Evolutionary conservation across 1,284 basidiomycete species (phyloP).

Genomic region (Moesziomyces globuligerus): DNA sequence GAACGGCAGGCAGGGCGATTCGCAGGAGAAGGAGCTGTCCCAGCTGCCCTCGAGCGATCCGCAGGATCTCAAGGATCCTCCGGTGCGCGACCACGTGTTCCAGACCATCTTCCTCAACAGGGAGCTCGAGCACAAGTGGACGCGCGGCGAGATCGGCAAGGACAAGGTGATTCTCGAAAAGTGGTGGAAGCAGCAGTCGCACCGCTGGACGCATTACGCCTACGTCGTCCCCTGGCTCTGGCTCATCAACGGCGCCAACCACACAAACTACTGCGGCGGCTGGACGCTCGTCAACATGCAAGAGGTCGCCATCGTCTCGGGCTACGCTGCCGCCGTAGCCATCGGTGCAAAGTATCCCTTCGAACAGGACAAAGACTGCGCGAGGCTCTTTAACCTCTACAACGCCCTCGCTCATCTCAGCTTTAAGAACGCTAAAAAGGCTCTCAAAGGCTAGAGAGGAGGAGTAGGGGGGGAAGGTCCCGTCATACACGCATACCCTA

Average conservation of each 20-base stretch:
- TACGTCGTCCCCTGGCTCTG: constrained; percentile 74
- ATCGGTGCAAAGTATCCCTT: constrained; percentile 72
- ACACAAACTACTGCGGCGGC: constrained; percentile 68
- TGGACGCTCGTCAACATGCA: constrained; percentile 72
- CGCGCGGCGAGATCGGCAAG: constrained; percentile 71
- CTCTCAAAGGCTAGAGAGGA: constrained; percentile 24
- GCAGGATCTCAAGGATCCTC: constrained; percentile 46
- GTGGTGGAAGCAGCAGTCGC: constrained; percentile 76
- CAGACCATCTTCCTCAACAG: constrained; percentile 76
- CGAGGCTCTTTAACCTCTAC: constrained; percentile 71
- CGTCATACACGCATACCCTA: constrained; percentile 9
- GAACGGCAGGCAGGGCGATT: constrained; percentile 41
- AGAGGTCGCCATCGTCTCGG: constrained; percentile 74
- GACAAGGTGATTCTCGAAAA: constrained; percentile 73
- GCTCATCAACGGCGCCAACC: constrained; percentile 73
- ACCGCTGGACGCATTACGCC: constrained; percentile 74
- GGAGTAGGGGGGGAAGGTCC: not conserved
- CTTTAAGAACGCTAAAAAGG: constrained; percentile 39
- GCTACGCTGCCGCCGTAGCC: constrained; percentile 74
- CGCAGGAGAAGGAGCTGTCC: constrained; percentile 30
- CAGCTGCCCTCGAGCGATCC: constrained; percentile 23
- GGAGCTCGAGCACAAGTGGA: constrained; percentile 72
- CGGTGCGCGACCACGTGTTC: constrained; percentile 72
- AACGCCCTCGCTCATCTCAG: constrained; percentile 70
- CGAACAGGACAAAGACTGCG: constrained; percentile 67